A percentile compares a stretch with the other conserved stretches of the same genome.
Conservation (phyloP, 2,329 filamentous ascomycete species). For the Clonostachys byssicola region DNA sequence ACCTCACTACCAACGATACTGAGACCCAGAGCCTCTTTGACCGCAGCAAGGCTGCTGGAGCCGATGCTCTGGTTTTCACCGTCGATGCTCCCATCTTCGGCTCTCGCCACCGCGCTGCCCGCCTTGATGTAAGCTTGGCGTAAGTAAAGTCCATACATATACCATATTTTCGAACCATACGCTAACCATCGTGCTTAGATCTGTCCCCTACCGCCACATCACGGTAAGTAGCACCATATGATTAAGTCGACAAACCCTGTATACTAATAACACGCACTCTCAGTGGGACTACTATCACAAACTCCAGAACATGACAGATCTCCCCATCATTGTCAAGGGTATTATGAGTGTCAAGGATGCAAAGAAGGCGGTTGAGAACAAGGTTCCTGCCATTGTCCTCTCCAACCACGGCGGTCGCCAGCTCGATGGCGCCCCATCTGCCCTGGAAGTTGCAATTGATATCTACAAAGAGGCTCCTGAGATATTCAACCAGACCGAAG, state of each 20-base stretch:
- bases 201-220: not conserved
- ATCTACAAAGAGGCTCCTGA: slow-evolving; percentile 28
- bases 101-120: slow-evolving; percentile 33
- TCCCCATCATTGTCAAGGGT: slow-evolving; percentile 34
- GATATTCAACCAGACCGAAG: slow-evolving; percentile 30
- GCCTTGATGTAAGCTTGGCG: slow-evolving; percentile 30
- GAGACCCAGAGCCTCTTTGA: slow-evolving; percentile 22
- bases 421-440: slow-evolving; percentile 29
- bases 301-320: slow-evolving; percentile 24
- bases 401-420: slow-evolving; percentile 38
- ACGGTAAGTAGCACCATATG: not conserved
- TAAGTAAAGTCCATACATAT: slow-evolving; percentile 7
- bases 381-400: slow-evolving; percentile 27
- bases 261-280: not conserved
- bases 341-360: slow-evolving; percentile 29
- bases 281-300: slow-evolving; percentile 29
- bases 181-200: too few species aligned
- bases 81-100: slow-evolving; percentile 31
- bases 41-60: slow-evolving; percentile 22
- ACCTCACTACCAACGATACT: slow-evolving; percentile 23
- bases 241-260: too few species aligned
- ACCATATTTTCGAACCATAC: slow-evolving; percentile 3
- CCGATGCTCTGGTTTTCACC: slow-evolving; percentile 29
- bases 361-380: slow-evolving; percentile 18
- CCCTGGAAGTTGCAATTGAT: slow-evolving; percentile 32